These are phyloP conservation scores for Thraustochytrium sp. DNA, from an alignment of 352 stramenopile species.

Conservation along the genomic window DNA sequence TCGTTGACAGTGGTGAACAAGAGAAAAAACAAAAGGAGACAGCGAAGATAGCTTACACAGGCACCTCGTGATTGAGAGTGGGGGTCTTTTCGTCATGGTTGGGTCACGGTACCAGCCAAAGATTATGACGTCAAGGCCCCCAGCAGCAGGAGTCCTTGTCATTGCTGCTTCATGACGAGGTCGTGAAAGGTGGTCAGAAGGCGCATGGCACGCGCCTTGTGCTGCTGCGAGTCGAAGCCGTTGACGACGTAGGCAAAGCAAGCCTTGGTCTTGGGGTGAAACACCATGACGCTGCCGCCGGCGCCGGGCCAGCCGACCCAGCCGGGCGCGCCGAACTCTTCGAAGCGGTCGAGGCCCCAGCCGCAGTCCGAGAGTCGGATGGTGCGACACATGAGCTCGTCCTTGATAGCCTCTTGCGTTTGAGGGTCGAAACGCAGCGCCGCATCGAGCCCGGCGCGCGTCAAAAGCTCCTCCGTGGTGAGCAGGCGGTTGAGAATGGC, in stretches of 20 bases:
- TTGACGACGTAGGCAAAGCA: background rate
- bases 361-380: slow-evolving; percentile 14
- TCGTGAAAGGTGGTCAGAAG: background rate
- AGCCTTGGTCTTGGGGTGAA: background rate
- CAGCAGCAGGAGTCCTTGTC: background rate
- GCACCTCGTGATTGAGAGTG: too few relatives aligned
- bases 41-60: too few relatives aligned
- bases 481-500: background rate
- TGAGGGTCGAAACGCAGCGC: background rate
- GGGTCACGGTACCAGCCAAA: too few relatives aligned
- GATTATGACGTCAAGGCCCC: too few relatives aligned
- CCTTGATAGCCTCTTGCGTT: background rate
- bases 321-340: background rate
- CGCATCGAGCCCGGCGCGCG: background rate
- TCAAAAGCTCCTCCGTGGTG: background rate
- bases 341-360: slow-evolving; percentile 19
- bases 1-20: too few relatives aligned
- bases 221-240: slow-evolving; percentile 13
- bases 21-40: too few relatives aligned
- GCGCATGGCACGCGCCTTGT: slow-evolving; percentile 22
- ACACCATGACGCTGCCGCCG: slow-evolving; percentile 19
- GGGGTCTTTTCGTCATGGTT: too few relatives aligned
- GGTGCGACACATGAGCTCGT: background rate
- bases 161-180: background rate
- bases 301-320: slow-evolving; percentile 26